Percentiles rank a stretch among this genome's conserved stretches.
Evolutionary conservation across 2,329 filamentous ascomycete species (phyloP).

Genomic region (Basipetospora chlamydospora): DNA sequence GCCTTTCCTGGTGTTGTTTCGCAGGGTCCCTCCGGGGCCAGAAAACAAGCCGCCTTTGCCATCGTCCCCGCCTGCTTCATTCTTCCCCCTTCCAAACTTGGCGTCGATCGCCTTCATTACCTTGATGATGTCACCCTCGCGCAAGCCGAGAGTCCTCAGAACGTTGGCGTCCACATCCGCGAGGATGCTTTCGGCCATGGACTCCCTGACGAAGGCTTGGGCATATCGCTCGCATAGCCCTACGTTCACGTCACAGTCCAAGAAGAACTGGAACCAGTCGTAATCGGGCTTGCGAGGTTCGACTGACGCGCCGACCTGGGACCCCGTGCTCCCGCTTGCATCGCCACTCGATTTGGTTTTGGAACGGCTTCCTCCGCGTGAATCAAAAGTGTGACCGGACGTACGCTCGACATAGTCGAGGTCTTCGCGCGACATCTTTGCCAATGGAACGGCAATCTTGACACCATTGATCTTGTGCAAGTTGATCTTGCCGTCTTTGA

Average conservation of each 20-base stretch:
- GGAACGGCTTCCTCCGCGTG: background rate
- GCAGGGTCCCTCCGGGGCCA: slow-evolving; percentile 75
- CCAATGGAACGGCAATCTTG: slow-evolving; percentile 90
- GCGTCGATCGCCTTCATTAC: slow-evolving; percentile 80
- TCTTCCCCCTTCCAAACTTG: slow-evolving; percentile 55
- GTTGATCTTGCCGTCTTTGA: slow-evolving; percentile 94
- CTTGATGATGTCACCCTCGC: slow-evolving; percentile 91
- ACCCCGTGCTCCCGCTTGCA: slow-evolving; percentile 17
- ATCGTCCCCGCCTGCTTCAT: slow-evolving; percentile 40
- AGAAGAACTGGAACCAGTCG: slow-evolving; percentile 98
- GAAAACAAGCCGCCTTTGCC: slow-evolving; percentile 68
- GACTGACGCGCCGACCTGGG: slow-evolving; percentile 45
- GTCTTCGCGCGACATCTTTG: slow-evolving; percentile 92
- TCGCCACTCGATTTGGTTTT: slow-evolving; percentile 57
- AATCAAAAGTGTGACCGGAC: slow-evolving; percentile 75
- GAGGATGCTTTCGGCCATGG: slow-evolving; percentile 88
- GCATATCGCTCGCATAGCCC: slow-evolving; percentile 91
- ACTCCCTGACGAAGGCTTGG: slow-evolving; percentile 75
- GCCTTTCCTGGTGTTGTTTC: slow-evolving; percentile 89
- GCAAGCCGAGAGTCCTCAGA: slow-evolving; percentile 76
- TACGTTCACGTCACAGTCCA: slow-evolving; percentile 79
- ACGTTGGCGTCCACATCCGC: slow-evolving; percentile 77
- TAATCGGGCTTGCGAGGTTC: slow-evolving; percentile 53
- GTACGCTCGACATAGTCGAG: slow-evolving; percentile 83
- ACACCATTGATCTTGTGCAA: slow-evolving; percentile 96